phyloP scores from a whole-genome alignment of 2,329 filamentous ascomycete genomes.

The Xylaria sp. region DNA sequence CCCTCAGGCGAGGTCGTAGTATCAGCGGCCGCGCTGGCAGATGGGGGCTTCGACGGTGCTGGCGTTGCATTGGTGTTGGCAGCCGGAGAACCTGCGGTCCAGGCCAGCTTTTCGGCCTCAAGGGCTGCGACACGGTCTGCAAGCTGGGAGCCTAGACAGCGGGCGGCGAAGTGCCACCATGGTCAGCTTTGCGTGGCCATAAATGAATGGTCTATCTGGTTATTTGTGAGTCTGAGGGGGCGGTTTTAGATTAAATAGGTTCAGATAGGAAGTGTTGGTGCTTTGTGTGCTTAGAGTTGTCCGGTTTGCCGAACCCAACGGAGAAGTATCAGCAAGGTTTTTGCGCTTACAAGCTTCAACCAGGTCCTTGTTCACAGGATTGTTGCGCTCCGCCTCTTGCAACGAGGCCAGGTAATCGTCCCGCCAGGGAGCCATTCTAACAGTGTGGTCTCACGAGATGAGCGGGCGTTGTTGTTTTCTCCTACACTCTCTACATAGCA shows the following conservation, averaged over 20 bases:
- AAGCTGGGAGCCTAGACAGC: slow-evolving; percentile 42
- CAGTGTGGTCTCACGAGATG: background rate
- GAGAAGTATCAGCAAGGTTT: background rate
- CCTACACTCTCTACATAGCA: slow-evolving; percentile 11
- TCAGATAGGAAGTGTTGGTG: background rate
- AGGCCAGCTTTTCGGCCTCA: slow-evolving; percentile 60
- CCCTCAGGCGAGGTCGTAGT: slow-evolving; percentile 34
- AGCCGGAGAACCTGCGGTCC: background rate
- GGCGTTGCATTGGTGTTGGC: slow-evolving; percentile 30
- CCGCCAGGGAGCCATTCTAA: slow-evolving; percentile 68
- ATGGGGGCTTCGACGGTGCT: slow-evolving; percentile 36
- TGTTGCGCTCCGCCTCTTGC: slow-evolving; percentile 72
- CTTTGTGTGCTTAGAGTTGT: background rate
- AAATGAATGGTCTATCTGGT: background rate
- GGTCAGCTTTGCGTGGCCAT: slow-evolving; percentile 11
- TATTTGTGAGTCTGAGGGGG: background rate
- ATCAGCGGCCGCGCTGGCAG: slow-evolving; percentile 33
- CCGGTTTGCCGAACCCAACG: background rate
- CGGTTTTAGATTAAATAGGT: background rate
- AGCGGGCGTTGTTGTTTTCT: background rate
- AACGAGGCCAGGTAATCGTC: slow-evolving; percentile 81
- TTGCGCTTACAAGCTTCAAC: slow-evolving; percentile 75
- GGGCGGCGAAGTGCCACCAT: background rate
- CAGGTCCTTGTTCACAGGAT: slow-evolving; percentile 65
- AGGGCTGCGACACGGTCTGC: slow-evolving; percentile 67